Base-by-base conservation (phyloP, 148 eudicot genomes). In the Chenopodium album region DNA sequence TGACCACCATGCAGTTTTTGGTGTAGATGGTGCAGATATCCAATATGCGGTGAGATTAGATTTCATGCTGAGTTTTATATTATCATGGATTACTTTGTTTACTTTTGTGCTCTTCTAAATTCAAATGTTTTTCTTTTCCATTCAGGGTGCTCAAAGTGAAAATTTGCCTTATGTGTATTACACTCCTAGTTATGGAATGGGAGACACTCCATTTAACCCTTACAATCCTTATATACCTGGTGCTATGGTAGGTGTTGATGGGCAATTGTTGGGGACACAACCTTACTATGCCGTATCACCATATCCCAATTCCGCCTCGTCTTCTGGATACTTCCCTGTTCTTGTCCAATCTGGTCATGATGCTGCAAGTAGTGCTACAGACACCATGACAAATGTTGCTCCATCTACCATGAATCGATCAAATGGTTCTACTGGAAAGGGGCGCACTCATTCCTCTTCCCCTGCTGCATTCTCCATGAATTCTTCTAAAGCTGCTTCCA, bases 161-260 rank as follows among this genome's bases (percentile, higher is more conserved):
- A 89, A 69, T 86, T 46, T 86, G 81, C 98, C 97, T 9, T 96
- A 90, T 84, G 83, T 94, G 77, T 96, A 91, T 90, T 94, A 90
- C 88, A 80, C 93, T 19, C 93, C 99, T 84, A 86, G 86, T 86
- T 96, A 91, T 89, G 99, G 92, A 76, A 90, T 90, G 86, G 88
- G 88, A 78, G 93, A 94, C 84, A 88, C 97, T 68, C 91, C 92
- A 37, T 94, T 88, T 72, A 96, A 96, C 85, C 98, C 99, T 17
- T 96, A 96, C 88, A 96, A 96, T 83, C 99, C 99, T 78, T 96
- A 88, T 78, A 96, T 96, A 84, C 99, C 99, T 65, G 99, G 98
- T 77, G 99, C 99, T 50, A 80, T 92, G 90, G 73, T 96, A 34
- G 98, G 95, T 83, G 88, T 84, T 83, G 99, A 96, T 89, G 92